phyloP scores from a whole-genome alignment of 352 stramenopile species.

The Globisporangium acanthophoron region DNA sequence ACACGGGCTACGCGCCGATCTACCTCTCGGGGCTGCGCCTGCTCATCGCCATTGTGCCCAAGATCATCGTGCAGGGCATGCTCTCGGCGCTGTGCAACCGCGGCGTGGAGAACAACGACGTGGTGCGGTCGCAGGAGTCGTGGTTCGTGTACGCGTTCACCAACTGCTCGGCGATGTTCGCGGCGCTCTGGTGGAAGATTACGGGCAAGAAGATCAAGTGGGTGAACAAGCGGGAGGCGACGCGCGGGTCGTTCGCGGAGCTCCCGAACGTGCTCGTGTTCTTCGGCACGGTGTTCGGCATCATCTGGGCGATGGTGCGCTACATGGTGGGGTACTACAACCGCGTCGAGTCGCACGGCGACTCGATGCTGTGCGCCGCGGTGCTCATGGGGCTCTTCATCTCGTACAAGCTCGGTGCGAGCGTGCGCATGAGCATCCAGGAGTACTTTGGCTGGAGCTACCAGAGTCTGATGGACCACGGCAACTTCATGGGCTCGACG shows the following conservation, averaged over 20 bases:
- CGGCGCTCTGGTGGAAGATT: conserved; percentile 75
- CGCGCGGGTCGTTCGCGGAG: conserved; percentile 60
- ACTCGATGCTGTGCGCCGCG: conserved; percentile 63
- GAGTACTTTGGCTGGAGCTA: conserved; percentile 88
- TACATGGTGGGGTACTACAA: conserved; percentile 70
- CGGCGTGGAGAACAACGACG: conserved; percentile 75
- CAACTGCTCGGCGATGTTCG: conserved; percentile 71
- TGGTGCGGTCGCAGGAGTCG: conserved; percentile 74
- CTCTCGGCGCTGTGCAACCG: conserved; percentile 72
- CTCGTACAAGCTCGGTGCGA: conserved; percentile 69
- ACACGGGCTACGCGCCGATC: conserved; percentile 79
- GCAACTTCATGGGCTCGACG: conserved; percentile 82
- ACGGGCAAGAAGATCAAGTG: conserved; percentile 68
- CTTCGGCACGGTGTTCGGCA: conserved; percentile 63
- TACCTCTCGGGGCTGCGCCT: conserved; percentile 72
- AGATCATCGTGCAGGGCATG: conserved; percentile 68
- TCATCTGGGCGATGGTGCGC: conserved; percentile 73
- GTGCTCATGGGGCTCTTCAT: conserved; percentile 77
- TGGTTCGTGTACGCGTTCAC: conserved; percentile 83
- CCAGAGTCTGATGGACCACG: conserved; percentile 83
- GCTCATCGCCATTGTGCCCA: conserved; percentile 57
- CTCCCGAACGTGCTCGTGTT: conserved; percentile 81
- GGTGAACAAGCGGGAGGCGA: conserved; percentile 62
- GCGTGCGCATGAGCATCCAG: conserved; percentile 82
- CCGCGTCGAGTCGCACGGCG: conserved; percentile 63